These are phyloP conservation scores for Termitomyces sp. DNA, from an alignment of 768 basidiomycete species.

Conservation along the genomic window DNA sequence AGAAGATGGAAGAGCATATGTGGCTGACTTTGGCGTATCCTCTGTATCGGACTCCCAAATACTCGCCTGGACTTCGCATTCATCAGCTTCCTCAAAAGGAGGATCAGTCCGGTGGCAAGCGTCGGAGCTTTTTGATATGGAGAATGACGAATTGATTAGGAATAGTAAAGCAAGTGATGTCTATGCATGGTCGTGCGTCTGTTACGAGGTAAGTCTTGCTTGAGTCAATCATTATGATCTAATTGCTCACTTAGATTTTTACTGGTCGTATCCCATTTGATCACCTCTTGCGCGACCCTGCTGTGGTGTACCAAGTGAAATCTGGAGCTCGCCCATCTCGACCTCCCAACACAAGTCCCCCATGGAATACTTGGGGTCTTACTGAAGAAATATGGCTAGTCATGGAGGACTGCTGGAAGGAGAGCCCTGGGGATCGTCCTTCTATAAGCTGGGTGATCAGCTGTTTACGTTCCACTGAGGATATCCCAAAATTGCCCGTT, in stretches of 20 bases:
- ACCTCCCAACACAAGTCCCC: background rate
- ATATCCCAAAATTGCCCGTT: too few relatives aligned
- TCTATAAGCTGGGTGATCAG: too few relatives aligned
- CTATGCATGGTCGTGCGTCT: slow-evolving; percentile 1
- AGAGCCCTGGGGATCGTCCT: background rate
- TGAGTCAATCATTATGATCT: background rate
- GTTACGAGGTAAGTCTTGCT: background rate
- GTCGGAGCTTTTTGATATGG: background rate
- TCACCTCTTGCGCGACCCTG: background rate
- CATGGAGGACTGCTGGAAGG: slow-evolving; percentile 1
- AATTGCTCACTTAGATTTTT: background rate
- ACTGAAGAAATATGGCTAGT: slow-evolving; percentile 2
- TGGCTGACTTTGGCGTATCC: slow-evolving; percentile 4
- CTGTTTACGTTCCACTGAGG: too few relatives aligned
- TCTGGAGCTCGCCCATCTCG: background rate
- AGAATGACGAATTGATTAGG: background rate
- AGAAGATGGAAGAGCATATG: background rate
- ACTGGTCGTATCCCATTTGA: background rate
- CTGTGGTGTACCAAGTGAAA: background rate
- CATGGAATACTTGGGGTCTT: slow-evolving; percentile 1
- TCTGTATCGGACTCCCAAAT: background rate
- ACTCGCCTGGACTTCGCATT: background rate
- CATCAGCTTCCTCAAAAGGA: background rate
- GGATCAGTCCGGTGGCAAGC: slow-evolving; percentile 7
- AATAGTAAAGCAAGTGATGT: background rate